Conservation (phyloP, 495 filamentous ascomycete genomes). For the Amniculicola lignicola region DNA sequence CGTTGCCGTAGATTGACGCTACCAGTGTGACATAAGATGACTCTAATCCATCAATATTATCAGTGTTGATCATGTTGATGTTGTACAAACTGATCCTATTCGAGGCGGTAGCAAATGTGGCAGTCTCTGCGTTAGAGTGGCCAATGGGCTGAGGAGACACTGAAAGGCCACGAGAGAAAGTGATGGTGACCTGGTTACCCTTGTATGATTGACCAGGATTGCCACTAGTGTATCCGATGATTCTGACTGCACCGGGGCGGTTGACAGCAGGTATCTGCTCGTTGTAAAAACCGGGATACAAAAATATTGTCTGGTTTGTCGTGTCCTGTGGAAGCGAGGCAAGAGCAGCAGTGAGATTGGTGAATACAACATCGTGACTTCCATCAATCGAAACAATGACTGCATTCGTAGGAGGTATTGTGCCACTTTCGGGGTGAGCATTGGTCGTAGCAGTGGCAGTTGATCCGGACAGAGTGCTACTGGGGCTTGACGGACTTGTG, state of each 20-base stretch:
- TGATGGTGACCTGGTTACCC: conserved; percentile 3
- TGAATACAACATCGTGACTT: background rate
- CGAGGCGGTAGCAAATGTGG: conserved; percentile 16
- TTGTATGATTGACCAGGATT: conserved; percentile 3
- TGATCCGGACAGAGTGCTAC: background rate
- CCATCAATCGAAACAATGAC: conserved; percentile 1
- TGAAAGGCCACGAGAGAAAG: background rate
- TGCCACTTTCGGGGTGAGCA: conserved; percentile 2
- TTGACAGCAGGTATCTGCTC: conserved; percentile 6
- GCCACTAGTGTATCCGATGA: conserved; percentile 1
- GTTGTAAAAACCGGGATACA: conserved; percentile 1
- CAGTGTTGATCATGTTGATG: conserved; percentile 28
- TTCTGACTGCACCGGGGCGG: conserved; percentile 1
- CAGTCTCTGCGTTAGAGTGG: conserved; percentile 10
- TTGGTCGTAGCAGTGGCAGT: background rate
- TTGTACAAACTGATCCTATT: conserved; percentile 25
- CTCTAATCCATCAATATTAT: conserved; percentile 24
- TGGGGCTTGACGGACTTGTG: background rate
- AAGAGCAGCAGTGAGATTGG: conserved; percentile 3
- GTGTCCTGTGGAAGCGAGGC: conserved; percentile 1
- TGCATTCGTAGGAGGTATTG: background rate
- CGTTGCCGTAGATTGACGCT: conserved; percentile 21
- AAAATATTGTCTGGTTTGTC: background rate
- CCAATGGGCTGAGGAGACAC: conserved; percentile 4
- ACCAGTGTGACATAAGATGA: conserved; percentile 24